Evolutionary conservation across 2,329 filamentous ascomycete genomes (phyloP), one percentile per base, ranked within the genome.

Genomic region (Apiospora rasikravindrae): DNA sequence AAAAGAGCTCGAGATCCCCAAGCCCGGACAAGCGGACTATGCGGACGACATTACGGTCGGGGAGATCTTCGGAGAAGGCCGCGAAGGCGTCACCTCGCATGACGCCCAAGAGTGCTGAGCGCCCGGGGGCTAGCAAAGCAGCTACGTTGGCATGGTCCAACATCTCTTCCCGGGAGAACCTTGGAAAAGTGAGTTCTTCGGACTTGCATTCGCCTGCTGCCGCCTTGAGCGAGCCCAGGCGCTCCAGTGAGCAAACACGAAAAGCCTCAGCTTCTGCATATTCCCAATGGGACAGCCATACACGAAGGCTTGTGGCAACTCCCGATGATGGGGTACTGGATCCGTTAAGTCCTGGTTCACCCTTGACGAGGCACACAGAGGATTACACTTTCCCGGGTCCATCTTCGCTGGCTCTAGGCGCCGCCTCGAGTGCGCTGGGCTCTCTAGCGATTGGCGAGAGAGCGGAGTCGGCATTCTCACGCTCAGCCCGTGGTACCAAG

Each of bases 11-110:
- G 19, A 84, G 88, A 70, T 85, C 87, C n/a, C 82, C 85, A 22
- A 91, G 88, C 73, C 89, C 89, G 3, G 89, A 91, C 67, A 90
- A 88, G 75, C 87, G 90, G 73, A 88, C 85, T 0, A 89, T 92
- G 87, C 84, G 89, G 70, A 90, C 89, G 14, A 92, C 90, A 0
- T 77, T 92, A 13, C 86, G 90, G 67, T 84, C 87, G 10, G 83
- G 82, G 7, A 87, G 84, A 74, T 76, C 81, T 64, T 64, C 57
- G 26, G 85, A 90, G 14, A 86, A 84, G 75, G 73, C 81, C 7
- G 72, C 77, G 2, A 87, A 83, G 72, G 71, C 81, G 16, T 77
- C 79, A 11, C 84, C 84, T 33, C 84, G 84, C 69, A 79, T 83
- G 3, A 73, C 84, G 44, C 79, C 83, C 13, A 87, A 82, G 72